Percentiles rank a stretch among this genome's conserved stretches.
Evolutionary conservation across 805 yeast species (phyloP).

Genomic region (Blastobotrys muscicola): DNA sequence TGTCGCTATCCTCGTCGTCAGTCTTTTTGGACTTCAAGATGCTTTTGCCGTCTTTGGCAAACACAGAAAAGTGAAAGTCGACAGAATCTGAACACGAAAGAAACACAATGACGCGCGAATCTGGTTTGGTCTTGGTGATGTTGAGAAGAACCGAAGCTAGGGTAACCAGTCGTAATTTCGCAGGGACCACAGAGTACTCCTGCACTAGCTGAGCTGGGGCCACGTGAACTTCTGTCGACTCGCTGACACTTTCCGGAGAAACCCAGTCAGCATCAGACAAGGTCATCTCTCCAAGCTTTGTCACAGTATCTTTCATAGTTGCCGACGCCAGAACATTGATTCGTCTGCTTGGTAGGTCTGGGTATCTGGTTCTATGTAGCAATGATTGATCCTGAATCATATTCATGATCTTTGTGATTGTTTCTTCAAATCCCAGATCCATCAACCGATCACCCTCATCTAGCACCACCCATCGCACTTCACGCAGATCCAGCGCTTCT

Average conservation of each 20-base stretch:
- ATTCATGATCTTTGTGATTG: conserved; percentile 65
- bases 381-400: conserved; percentile 41
- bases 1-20: conserved; percentile 23
- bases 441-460: conserved; percentile 97
- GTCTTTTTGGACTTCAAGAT: not conserved
- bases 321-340: conserved; percentile 89
- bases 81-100: conserved; percentile 96
- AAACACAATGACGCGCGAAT: conserved; percentile 51
- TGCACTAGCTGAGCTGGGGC: conserved; percentile 92
- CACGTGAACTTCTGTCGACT: conserved; percentile 31
- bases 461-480: conserved; percentile 76
- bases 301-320: conserved; percentile 73
- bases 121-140: conserved; percentile 29
- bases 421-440: conserved; percentile 95
- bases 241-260: conserved; percentile 27
- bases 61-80: conserved; percentile 75
- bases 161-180: conserved; percentile 80
- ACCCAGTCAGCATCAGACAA: conserved; percentile 67
- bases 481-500: conserved; percentile 55
- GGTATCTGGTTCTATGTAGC: conserved; percentile 36
- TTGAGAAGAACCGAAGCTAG: conserved; percentile 56
- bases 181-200: conserved; percentile 76
- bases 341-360: conserved; percentile 57
- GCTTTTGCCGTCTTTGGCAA: conserved; percentile 49
- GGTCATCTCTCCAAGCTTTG: conserved; percentile 70